Base-by-base conservation (phyloP, 345 rosid species). In the Populus ilicifolia region DNA sequence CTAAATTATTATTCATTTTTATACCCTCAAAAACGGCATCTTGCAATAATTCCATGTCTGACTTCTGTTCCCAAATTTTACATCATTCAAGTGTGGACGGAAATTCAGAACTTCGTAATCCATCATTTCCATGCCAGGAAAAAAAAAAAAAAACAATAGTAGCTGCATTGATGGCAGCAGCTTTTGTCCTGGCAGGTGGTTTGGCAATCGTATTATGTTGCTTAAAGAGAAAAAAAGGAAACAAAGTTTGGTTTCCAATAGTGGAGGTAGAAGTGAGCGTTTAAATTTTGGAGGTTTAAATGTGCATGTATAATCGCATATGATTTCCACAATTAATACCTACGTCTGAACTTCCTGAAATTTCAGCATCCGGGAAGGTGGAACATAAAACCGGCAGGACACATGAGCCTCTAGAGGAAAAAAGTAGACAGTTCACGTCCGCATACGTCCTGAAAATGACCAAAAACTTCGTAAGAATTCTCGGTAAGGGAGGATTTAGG, bases 401-500 rank as follows among this genome's bases (percentile, higher is more conserved):
- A 70, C 12, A 21, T 20, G 71, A 44, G 36, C 4, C 29, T 29
- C 64, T 77, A 33, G 74, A 75, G 66, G 67, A 68, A 14, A 82
- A 83, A 72, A 77, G 79, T 63, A 81, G 66, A 10, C 79, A 74
- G 30, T 85, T 84, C 67, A 70, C 79, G 11, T 86, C 75, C n/a
- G 50, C 80, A 8, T 87, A 86, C 18, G 80, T 88, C 43, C 65
- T 75, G 11, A 84, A 10, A 9, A 86, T 86, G 64, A 88, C 88
- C 30, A 80, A 83, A 64, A 81, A 85, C 61, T 88, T 88, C 41
- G 43, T 82, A 75, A 76, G 83, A 79, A 20, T 64, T 83, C 81
- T 84, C 84, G 59, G 91, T 84, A 54, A 90, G 79, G 93, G 93
- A 41, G 89, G 89, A 21, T 90, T 88, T 44, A 89, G 91, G 72